phyloP scores from a whole-genome alignment of 352 stramenopile genomes.

The Globisporangium takayamanum region DNA sequence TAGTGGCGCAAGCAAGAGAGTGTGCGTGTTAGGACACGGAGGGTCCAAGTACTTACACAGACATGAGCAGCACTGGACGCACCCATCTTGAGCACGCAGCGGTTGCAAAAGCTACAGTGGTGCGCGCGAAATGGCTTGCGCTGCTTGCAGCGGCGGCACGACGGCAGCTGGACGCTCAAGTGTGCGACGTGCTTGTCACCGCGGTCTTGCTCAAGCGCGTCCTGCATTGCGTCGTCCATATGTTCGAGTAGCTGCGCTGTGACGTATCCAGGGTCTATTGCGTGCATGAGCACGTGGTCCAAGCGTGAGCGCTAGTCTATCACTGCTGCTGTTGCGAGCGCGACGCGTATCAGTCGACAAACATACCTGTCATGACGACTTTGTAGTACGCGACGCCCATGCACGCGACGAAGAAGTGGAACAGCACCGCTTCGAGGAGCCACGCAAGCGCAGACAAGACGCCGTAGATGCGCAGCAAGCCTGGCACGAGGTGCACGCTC shows the following conservation, averaged over 20 bases:
- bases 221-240: conserved; percentile 52
- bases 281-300: no score
- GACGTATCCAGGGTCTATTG: conserved; percentile 73
- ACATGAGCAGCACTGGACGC: neutral
- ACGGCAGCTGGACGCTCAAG: conserved; percentile 13
- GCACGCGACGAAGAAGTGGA: conserved; percentile 53
- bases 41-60: neutral
- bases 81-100: conserved; percentile 86
- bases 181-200: neutral
- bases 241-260: conserved; percentile 51
- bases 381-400: conserved; percentile 59
- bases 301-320: neutral
- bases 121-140: conserved; percentile 75
- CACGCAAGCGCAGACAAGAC: conserved; percentile 14
- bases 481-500: conserved; percentile 38
- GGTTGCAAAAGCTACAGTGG: conserved; percentile 84
- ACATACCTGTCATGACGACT: conserved; percentile 65
- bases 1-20: conserved; percentile 11
- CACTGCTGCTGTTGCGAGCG: no score
- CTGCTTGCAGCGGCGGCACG: conserved; percentile 61
- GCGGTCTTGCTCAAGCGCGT: conserved; percentile 40
- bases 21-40: neutral
- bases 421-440: conserved; percentile 36
- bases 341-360: neutral
- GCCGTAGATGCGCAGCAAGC: conserved; percentile 12